These are phyloP conservation scores for Hymenoscyphus occultus DNA, from an alignment of 2,329 filamentous ascomycete genomes.

Conservation along the genomic window DNA sequence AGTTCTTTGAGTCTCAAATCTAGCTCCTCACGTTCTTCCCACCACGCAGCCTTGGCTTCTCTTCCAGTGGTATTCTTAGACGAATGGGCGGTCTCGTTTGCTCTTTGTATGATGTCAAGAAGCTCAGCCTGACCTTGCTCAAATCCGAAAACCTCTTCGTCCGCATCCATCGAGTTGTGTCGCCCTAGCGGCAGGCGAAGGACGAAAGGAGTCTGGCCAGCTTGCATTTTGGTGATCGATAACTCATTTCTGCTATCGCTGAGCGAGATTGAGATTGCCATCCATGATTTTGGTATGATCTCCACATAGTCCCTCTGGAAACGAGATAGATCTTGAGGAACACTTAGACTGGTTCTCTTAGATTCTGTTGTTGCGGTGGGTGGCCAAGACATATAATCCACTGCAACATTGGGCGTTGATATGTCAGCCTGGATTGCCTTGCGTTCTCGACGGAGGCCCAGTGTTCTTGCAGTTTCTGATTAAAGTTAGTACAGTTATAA, in stretches of 20 bases:
- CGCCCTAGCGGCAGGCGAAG: constrained; percentile 81
- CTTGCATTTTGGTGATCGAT: constrained; percentile 80
- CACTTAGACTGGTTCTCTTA: constrained; percentile 46
- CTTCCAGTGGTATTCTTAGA: constrained; percentile 69
- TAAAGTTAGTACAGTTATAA: constrained; percentile 16
- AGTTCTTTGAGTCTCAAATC: constrained; percentile 76
- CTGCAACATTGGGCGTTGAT: constrained; percentile 17
- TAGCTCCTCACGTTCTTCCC: constrained; percentile 77
- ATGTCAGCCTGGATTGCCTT: constrained; percentile 45
- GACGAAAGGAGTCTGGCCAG: constrained; percentile 75
- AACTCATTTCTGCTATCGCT: constrained; percentile 82
- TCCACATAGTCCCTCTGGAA: constrained; percentile 84
- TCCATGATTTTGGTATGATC: constrained; percentile 80
- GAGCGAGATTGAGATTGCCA: constrained; percentile 78
- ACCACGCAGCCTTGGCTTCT: constrained; percentile 81
- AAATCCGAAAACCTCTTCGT: constrained; percentile 80
- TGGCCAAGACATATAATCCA: constrained; percentile 44
- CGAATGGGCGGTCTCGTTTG: constrained; percentile 80
- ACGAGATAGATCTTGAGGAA: constrained; percentile 51
- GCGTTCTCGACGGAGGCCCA: constrained; percentile 64
- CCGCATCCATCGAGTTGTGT: constrained; percentile 75
- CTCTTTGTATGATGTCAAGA: constrained; percentile 73
- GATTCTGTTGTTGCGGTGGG: constrained; percentile 39
- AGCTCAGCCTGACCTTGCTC: constrained; percentile 76
- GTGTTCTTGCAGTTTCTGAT: constrained; percentile 63